Percentiles rank a stretch among this genome's conserved stretches.
Conservation (phyloP, 768 basidiomycete species). For the Ramaria rubella region DNA sequence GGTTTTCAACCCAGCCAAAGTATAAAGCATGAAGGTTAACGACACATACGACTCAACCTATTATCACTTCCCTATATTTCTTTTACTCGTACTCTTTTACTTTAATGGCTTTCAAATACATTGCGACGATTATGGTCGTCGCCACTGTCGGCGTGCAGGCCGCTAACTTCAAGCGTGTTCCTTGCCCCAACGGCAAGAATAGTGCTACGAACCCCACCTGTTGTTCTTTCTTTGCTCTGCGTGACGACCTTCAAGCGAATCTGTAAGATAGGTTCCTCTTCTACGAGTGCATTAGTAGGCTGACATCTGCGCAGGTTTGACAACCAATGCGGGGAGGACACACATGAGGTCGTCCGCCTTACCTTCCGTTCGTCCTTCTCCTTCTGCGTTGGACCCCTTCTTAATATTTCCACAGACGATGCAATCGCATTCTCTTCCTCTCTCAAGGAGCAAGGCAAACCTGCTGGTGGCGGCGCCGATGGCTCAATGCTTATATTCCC, state of each 20-base stretch:
- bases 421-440: slow-evolving; percentile 37
- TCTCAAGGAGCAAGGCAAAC: slow-evolving; percentile 23
- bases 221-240: slow-evolving; percentile 26
- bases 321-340: slow-evolving; percentile 11
- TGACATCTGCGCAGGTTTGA: neutral
- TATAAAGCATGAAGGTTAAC: too few species aligned
- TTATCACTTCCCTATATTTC: neutral
- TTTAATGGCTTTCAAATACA: neutral
- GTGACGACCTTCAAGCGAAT: slow-evolving; percentile 24
- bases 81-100: neutral
- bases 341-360: slow-evolving; percentile 11
- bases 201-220: slow-evolving; percentile 26
- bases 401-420: slow-evolving; percentile 37
- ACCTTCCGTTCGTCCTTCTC: slow-evolving; percentile 14
- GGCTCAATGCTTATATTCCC: slow-evolving; percentile 10
- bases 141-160: neutral
- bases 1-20: too few species aligned
- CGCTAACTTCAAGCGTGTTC: slow-evolving; percentile 16
- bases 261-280: slow-evolving; percentile 6
- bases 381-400: slow-evolving; percentile 19
- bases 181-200: slow-evolving; percentile 27
- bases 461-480: slow-evolving; percentile 9
- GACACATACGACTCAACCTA: too few species aligned
- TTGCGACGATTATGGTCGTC: neutral
- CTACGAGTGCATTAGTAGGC: neutral